Evolutionary conservation across 768 basidiomycete genomes (phyloP).

Genomic region (Russula lepida): DNA sequence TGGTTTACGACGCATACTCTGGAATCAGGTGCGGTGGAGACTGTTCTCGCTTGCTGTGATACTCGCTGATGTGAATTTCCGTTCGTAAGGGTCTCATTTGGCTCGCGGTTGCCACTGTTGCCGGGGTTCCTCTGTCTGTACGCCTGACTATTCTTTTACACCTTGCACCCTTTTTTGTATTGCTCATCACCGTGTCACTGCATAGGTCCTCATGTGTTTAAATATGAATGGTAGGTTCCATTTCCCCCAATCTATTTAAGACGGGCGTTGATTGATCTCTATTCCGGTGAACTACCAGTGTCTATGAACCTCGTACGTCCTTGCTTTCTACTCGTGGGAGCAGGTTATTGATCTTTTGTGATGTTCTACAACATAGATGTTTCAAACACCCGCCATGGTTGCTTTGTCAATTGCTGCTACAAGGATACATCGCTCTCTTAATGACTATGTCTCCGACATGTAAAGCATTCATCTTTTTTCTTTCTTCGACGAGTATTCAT

Average conservation of each 20-base stretch:
- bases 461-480: neutral
- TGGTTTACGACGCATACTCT: neutral
- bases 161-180: neutral
- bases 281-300: neutral
- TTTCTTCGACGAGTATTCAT: neutral
- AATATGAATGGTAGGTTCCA: neutral
- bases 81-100: neutral
- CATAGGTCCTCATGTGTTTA: neutral
- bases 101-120: neutral
- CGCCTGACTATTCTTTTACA: neutral
- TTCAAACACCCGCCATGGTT: neutral
- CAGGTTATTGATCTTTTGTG: neutral
- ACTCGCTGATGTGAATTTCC: neutral
- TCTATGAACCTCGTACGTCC: neutral
- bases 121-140: neutral
- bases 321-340: neutral
- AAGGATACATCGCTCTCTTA: neutral
- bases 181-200: neutral
- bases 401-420: neutral
- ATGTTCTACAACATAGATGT: neutral
- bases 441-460: too few species aligned
- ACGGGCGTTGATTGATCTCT: neutral
- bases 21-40: neutral
- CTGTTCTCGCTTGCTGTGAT: neutral
- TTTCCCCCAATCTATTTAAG: neutral